A percentile compares a stretch with the other conserved stretches of the same genome.
Evolutionary conservation across 176 grass and related monocot species (phyloP).

Genomic region (Bromus sterilis): DNA sequence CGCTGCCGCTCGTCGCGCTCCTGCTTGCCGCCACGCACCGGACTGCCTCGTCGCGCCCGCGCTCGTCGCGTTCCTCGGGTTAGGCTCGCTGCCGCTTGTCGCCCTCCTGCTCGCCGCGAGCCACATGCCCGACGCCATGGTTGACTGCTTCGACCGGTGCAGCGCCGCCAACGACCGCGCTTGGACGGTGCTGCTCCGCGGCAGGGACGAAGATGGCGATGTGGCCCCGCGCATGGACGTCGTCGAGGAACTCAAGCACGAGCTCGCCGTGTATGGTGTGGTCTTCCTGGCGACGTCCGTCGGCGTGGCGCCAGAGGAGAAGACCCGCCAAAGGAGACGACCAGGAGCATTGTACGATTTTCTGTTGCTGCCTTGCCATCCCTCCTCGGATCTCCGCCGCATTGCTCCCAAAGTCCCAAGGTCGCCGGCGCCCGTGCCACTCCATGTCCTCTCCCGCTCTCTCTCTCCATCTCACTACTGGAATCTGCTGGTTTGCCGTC

Average conservation of each 20-base stretch:
- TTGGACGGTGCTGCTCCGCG: not conserved
- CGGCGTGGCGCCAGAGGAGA: conserved; percentile 23
- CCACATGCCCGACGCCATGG: not conserved
- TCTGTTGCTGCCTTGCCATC: too few relatives aligned
- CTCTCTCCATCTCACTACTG: too few relatives aligned
- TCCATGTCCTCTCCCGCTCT: too few relatives aligned
- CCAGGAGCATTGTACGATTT: too few relatives aligned
- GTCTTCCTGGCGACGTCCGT: conserved; percentile 58
- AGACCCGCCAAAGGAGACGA: too few relatives aligned
- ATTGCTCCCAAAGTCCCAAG: too few relatives aligned
- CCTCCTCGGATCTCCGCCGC: too few relatives aligned
- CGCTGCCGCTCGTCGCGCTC: conserved; percentile 20
- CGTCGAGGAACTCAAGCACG: conserved; percentile 2
- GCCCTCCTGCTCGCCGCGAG: conserved; percentile 19
- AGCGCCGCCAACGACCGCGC: conserved; percentile 28
- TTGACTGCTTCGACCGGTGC: conserved; percentile 24
- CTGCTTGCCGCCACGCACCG: conserved; percentile 19
- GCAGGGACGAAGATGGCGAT: not conserved
- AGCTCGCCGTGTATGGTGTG: conserved; percentile 27
- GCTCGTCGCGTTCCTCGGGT: conserved; percentile 30
- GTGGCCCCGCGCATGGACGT: conserved; percentile 36
- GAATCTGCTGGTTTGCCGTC: too few relatives aligned
- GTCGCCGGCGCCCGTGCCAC: too few relatives aligned
- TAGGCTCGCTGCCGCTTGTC: conserved; percentile 14
- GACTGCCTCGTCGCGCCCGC: too few relatives aligned